A percentile compares a stretch with the other conserved stretches of the same genome.
phyloP scores from a whole-genome alignment of 2,329 filamentous ascomycete species.

The Tolypocladium album region DNA sequence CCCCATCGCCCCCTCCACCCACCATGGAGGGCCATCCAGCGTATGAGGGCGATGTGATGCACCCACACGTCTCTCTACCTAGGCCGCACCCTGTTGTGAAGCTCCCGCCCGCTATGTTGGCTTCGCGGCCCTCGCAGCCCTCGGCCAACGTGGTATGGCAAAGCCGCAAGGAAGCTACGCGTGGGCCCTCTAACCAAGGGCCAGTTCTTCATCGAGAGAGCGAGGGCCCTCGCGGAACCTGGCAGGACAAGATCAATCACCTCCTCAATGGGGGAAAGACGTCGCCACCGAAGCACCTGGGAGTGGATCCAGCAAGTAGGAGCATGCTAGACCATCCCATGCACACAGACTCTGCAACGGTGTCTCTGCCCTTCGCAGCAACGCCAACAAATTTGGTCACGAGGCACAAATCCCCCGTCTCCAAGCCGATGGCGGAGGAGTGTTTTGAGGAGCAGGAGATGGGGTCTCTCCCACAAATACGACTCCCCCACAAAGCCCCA shows the following conservation, averaged over 20 bases:
- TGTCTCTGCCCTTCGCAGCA: slow-evolving; percentile 47
- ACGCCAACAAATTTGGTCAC: slow-evolving; percentile 15
- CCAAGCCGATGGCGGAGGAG: slow-evolving; percentile 64
- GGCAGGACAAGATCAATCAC: slow-evolving; percentile 79
- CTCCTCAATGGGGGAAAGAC: slow-evolving; percentile 61
- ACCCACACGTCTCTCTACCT: slow-evolving; percentile 61
- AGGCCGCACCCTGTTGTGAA: slow-evolving; percentile 66
- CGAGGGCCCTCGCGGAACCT: slow-evolving; percentile 36
- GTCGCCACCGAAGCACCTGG: slow-evolving; percentile 44
- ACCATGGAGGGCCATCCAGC: slow-evolving; percentile 61
- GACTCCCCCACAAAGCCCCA: slow-evolving; percentile 52
- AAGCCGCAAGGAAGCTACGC: slow-evolving; percentile 19
- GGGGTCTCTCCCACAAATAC: slow-evolving; percentile 63
- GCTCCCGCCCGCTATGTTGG: slow-evolving; percentile 50
- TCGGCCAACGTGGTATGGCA: slow-evolving; percentile 23
- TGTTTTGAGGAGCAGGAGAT: slow-evolving; percentile 76
- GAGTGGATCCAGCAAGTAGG: slow-evolving; percentile 58
- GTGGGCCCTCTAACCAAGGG: slow-evolving; percentile 11
- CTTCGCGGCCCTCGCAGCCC: slow-evolving; percentile 12
- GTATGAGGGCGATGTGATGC: slow-evolving; percentile 54
- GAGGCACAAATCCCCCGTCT: slow-evolving; percentile 36
- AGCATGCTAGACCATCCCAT: slow-evolving; percentile 49
- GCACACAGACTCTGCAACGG: slow-evolving; percentile 46
- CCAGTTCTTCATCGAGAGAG: slow-evolving; percentile 10
- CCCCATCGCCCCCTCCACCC: slow-evolving; percentile 63